Conservation (phyloP, 495 filamentous ascomycete genomes). For the Penicillium daleae region DNA sequence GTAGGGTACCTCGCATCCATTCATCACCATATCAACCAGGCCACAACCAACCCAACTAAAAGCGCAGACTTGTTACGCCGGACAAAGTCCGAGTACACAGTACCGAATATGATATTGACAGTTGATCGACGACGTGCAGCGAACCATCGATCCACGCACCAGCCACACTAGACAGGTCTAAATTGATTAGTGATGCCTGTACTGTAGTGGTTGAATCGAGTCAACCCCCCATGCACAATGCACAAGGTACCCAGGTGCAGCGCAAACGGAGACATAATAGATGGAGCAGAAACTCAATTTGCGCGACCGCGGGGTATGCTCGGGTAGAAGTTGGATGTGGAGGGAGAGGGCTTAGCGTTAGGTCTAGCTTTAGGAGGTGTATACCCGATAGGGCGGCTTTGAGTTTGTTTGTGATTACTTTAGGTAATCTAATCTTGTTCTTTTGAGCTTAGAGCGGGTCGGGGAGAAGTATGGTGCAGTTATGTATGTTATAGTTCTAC, state of each 20-base stretch:
- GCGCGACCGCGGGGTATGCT: background rate
- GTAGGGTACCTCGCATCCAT: background rate
- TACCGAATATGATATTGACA: background rate
- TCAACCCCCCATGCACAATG: background rate
- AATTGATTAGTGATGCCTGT: background rate
- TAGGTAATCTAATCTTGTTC: no score
- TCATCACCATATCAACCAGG: background rate
- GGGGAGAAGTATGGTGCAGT: no score
- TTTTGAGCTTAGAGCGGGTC: no score
- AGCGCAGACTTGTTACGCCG: background rate
- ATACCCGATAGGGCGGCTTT: no score
- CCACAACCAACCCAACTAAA: background rate
- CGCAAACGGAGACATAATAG: background rate
- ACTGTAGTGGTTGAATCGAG: background rate
- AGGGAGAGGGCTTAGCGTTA: no score
- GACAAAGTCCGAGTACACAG: no score
- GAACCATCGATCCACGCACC: slow-evolving; percentile 6
- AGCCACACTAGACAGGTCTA: slow-evolving; percentile 5
- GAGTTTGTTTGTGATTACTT: no score
- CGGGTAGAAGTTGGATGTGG: no score
- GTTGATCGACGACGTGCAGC: slow-evolving; percentile 8
- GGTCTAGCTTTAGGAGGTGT: no score
- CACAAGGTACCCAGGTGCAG: background rate
- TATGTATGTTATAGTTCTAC: no score
- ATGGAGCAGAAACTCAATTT: slow-evolving; percentile 7